Evolutionary conservation across 768 basidiomycete genomes (phyloP).

Genomic region (Russula sp.): DNA sequence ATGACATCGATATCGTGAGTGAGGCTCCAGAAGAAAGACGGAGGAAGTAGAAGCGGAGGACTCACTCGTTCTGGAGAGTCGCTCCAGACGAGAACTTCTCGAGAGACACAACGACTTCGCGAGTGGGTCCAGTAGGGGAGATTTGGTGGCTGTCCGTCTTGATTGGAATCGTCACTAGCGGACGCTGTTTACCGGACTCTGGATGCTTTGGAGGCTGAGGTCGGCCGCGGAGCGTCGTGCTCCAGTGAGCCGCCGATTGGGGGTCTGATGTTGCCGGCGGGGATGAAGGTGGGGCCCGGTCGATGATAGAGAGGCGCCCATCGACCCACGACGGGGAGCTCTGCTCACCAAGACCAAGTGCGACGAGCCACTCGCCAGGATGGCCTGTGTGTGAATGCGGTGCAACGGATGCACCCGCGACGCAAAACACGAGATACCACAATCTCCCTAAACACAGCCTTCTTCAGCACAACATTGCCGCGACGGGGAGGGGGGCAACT

Average conservation of each 20-base stretch:
- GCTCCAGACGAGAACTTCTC: conserved; percentile 3
- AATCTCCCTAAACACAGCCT: conserved; percentile 9
- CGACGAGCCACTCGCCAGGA: conserved; percentile 18
- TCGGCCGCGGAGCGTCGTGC: background rate
- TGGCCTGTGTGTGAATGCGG: background rate
- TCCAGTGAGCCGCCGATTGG: background rate
- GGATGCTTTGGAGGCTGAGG: conserved; percentile 13
- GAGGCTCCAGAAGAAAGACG: background rate
- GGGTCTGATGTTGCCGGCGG: background rate
- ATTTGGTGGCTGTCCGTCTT: conserved; percentile 6
- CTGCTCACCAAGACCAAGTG: conserved; percentile 16
- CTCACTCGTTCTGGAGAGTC: conserved; percentile 19
- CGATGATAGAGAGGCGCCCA: conserved; percentile 9
- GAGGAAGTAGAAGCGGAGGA: background rate
- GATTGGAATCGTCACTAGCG: conserved; percentile 1
- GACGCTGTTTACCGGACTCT: background rate
- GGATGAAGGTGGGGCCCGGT: background rate
- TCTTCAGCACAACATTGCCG: background rate
- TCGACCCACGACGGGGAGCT: conserved; percentile 18
- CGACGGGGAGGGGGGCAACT: background rate
- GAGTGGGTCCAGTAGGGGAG: conserved; percentile 2
- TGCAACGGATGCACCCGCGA: background rate
- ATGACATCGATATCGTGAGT: background rate
- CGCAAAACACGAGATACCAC: conserved; percentile 18
- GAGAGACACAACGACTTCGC: conserved; percentile 15